Evolutionary conservation across 441 rosid genomes (phyloP).

Genomic region (Bocquillonia castaneifolia): DNA sequence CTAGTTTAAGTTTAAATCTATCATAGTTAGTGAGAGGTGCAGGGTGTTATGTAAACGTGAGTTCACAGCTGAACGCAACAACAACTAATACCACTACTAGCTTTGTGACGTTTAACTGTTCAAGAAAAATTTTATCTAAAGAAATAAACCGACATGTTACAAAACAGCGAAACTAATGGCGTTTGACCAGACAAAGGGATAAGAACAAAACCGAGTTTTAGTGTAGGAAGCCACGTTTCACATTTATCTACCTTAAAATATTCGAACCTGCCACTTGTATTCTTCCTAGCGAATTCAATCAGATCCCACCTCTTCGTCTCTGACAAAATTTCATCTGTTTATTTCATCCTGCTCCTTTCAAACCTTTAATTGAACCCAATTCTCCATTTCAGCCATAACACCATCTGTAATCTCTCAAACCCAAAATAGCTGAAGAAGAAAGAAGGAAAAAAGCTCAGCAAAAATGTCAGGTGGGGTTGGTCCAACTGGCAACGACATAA

Average conservation of each 20-base stretch:
- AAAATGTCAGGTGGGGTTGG: slow-evolving; percentile 84
- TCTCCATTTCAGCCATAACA: not conserved
- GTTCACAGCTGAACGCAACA: too few relatives aligned
- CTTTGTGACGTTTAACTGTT: too few relatives aligned
- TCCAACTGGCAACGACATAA: slow-evolving; percentile 45
- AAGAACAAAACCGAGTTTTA: too few relatives aligned
- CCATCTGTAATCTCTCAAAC: not conserved
- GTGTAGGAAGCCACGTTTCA: slow-evolving; percentile 16
- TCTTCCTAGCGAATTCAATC: too few relatives aligned
- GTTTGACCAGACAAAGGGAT: too few relatives aligned
- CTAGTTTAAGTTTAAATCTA: too few relatives aligned
- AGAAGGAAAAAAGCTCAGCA: not conserved
- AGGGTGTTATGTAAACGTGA: too few relatives aligned
- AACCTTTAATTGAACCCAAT: too few relatives aligned
- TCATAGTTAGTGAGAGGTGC: too few relatives aligned
- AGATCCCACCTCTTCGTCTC: not conserved
- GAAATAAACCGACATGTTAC: too few relatives aligned
- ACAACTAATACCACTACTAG: too few relatives aligned
- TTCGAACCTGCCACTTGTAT: slow-evolving; percentile 24
- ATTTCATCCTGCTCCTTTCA: not conserved
- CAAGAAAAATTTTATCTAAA: too few relatives aligned
- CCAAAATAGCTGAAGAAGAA: not conserved
- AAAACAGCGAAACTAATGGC: not conserved
- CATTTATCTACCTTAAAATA: slow-evolving; percentile 12
- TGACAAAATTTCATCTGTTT: not conserved